Conservation (phyloP, 495 filamentous ascomycete genomes). For the Penicillium malachiteum region DNA sequence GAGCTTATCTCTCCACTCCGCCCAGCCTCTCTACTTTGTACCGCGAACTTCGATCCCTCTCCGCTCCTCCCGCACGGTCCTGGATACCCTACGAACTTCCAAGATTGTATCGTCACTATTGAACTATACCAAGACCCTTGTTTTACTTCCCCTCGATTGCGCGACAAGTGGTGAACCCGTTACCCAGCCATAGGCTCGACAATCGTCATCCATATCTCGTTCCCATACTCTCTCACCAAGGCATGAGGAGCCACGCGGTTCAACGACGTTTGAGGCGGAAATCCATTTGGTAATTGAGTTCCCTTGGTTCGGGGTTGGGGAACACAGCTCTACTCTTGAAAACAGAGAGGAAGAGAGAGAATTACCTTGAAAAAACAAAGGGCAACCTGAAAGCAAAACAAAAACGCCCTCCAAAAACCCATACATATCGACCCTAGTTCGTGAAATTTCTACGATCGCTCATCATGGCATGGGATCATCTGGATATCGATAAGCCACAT, state of each 20-base stretch:
- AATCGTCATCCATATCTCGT: constrained; percentile 11
- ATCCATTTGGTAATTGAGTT: constrained; percentile 25
- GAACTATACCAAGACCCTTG: background rate
- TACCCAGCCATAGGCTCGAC: constrained; percentile 23
- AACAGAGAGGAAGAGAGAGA: background rate
- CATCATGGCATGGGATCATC: constrained; percentile 89
- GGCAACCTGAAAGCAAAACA: background rate
- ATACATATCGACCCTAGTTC: background rate
- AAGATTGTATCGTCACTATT: background rate
- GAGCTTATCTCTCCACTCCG: background rate
- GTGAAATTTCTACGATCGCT: background rate
- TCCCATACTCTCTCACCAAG: constrained; percentile 18
- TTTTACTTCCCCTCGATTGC: too few species aligned
- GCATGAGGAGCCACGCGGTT: constrained; percentile 28
- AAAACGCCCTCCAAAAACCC: too few species aligned
- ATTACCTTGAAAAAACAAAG: background rate
- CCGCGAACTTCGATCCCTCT: background rate
- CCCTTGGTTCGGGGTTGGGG: constrained; percentile 5
- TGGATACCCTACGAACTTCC: too few species aligned
- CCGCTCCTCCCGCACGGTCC: constrained; percentile 1
- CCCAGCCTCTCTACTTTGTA: background rate
- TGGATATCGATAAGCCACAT: constrained; percentile 91
- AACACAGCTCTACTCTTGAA: background rate
- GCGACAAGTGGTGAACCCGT: too few species aligned
- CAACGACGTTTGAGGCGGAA: constrained; percentile 24